Percentiles rank a stretch among this genome's conserved stretches.
phyloP scores from a whole-genome alignment of 371 early-diverging fungal species.

The Mucor mucedo region DNA sequence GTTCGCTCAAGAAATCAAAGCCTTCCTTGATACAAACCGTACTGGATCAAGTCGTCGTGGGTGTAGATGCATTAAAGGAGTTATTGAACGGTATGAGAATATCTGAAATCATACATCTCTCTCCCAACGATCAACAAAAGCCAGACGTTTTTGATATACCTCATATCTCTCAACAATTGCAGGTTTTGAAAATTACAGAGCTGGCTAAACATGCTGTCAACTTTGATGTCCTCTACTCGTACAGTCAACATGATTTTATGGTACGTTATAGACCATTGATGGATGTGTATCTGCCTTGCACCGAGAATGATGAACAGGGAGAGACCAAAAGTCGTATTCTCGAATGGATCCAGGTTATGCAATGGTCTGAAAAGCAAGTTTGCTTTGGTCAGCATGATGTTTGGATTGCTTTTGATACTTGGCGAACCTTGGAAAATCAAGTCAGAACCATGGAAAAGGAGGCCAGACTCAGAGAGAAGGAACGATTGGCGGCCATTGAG shows the following conservation, averaged over 20 bases:
- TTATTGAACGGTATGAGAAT: constrained; percentile 55
- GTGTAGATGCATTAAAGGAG: constrained; percentile 36
- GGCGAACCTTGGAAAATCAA: constrained; percentile 79
- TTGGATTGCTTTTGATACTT: constrained; percentile 70
- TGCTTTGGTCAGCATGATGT: constrained; percentile 56
- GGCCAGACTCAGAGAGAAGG: constrained; percentile 51
- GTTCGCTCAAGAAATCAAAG: not conserved
- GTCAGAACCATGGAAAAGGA: constrained; percentile 75
- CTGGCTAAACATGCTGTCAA: constrained; percentile 35
- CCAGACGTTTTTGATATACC: constrained; percentile 34
- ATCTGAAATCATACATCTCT: constrained; percentile 69
- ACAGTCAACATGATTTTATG: constrained; percentile 61
- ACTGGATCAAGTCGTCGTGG: constrained; percentile 28
- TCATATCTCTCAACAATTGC: constrained; percentile 53
- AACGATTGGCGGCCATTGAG: constrained; percentile 29
- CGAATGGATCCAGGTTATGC: constrained; percentile 30
- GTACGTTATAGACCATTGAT: constrained; percentile 51
- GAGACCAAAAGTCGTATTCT: not conserved
- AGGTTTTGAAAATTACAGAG: constrained; percentile 41
- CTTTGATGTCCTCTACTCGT: constrained; percentile 35
- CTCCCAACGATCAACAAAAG: constrained; percentile 40
- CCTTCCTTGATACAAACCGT: constrained; percentile 25
- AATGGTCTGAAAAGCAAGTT: constrained; percentile 41
- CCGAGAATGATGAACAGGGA: constrained; percentile 1
- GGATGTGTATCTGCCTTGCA: constrained; percentile 5